Evolutionary conservation across 257 asterid genomes (phyloP).

Genomic region (Anisodus acutangulus): DNA sequence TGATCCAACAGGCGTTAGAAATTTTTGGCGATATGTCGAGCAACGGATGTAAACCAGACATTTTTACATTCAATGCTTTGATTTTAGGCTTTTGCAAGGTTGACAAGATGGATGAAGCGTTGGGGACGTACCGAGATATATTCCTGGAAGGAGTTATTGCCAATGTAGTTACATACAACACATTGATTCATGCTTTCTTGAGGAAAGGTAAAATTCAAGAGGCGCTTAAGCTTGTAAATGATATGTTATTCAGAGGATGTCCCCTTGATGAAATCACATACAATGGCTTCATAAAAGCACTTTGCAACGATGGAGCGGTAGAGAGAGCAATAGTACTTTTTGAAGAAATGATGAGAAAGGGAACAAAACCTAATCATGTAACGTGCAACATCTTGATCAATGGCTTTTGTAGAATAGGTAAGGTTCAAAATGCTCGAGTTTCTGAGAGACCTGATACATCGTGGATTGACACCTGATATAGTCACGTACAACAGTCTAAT

Average conservation of each 20-base stretch:
- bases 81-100: constrained; percentile 65
- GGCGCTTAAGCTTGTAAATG: constrained; percentile 74
- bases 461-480: constrained; percentile 79
- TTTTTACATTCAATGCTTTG: constrained; percentile 73
- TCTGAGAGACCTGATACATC: constrained; percentile 64
- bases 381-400: constrained; percentile 58
- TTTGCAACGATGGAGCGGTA: constrained; percentile 70
- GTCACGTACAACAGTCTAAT: constrained; percentile 74
- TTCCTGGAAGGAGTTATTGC: constrained; percentile 81
- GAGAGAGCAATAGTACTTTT: constrained; percentile 75
- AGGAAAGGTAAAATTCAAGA: constrained; percentile 55
- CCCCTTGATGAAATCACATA: constrained; percentile 70
- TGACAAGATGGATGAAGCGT: constrained; percentile 69
- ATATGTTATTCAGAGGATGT: constrained; percentile 80
- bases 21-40: constrained; percentile 52
- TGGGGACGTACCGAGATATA: constrained; percentile 67
- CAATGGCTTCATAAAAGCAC: constrained; percentile 73
- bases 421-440: constrained; percentile 69
- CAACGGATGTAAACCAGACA: constrained; percentile 69
- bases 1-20: constrained; percentile 60
- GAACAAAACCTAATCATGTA: constrained; percentile 52
- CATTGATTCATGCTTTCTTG: constrained; percentile 67
- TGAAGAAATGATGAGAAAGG: constrained; percentile 75
- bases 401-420: constrained; percentile 40
- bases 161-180: constrained; percentile 79